Percentiles rank a stretch among this genome's conserved stretches.
Evolutionary conservation across 2,329 filamentous ascomycete species (phyloP).

Genomic region (Lecanoromycetidae sp.): DNA sequence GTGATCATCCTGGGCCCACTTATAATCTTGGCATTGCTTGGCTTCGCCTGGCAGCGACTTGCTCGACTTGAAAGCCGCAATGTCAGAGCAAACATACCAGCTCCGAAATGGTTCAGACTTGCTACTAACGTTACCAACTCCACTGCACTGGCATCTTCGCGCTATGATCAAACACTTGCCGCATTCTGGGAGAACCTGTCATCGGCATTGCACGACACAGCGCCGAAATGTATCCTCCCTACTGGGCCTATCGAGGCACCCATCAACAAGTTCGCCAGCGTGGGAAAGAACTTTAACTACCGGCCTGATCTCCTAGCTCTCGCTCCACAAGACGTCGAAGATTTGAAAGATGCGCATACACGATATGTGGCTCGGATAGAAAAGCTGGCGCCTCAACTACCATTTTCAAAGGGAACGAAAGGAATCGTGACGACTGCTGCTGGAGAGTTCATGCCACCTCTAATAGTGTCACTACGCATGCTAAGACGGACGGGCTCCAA

Average conservation of each 20-base stretch:
- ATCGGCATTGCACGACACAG: conserved; percentile 1
- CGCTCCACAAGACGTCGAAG: conserved; percentile 22
- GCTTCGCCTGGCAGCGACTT: neutral
- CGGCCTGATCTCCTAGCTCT: conserved; percentile 26
- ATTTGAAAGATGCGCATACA: conserved; percentile 27
- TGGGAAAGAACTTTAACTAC: neutral
- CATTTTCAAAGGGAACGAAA: conserved; percentile 22
- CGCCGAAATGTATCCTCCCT: conserved; percentile 5
- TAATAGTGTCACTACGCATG: conserved; percentile 35
- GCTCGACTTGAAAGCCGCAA: too few species aligned
- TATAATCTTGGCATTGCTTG: conserved; percentile 4
- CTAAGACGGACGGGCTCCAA: conserved; percentile 32
- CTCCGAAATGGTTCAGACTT: too few species aligned
- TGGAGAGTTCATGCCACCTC: conserved; percentile 31
- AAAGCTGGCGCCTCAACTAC: conserved; percentile 23
- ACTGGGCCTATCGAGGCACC: neutral
- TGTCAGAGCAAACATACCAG: neutral
- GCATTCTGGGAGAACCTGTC: conserved; percentile 7
- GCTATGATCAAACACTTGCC: neutral
- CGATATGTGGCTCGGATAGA: conserved; percentile 26
- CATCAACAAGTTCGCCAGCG: conserved; percentile 4
- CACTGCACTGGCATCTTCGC: neutral
- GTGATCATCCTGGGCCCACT: neutral
- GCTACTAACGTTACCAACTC: neutral
- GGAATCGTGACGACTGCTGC: conserved; percentile 32